phyloP scores from a whole-genome alignment of 306 rosid genomes.

The Castanea crenata region DNA sequence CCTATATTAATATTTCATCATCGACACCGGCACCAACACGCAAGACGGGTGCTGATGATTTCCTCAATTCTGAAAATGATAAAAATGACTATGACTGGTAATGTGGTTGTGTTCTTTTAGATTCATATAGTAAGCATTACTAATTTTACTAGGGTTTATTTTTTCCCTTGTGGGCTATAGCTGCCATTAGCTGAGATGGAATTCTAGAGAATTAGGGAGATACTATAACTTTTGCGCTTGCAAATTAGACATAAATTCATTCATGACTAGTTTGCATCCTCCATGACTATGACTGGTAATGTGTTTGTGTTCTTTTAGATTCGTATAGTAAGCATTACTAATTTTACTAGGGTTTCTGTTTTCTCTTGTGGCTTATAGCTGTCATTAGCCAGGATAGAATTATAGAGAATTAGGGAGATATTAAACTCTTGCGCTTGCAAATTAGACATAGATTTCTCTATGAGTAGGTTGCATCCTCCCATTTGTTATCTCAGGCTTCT shows the following conservation, averaged over 20 bases:
- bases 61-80: conserved; percentile 75
- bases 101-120: conserved; percentile 13
- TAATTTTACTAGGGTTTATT: neutral
- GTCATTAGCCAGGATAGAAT: neutral
- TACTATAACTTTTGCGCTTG: neutral
- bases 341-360: neutral
- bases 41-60: conserved; percentile 68
- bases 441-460: neutral
- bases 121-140: neutral
- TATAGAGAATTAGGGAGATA: neutral
- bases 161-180: neutral
- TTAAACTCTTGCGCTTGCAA: neutral
- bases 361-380: neutral
- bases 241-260: too few relatives aligned
- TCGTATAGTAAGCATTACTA: neutral
- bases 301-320: conserved; percentile 6
- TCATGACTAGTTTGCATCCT: too few relatives aligned
- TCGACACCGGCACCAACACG: conserved; percentile 56
- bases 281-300: conserved; percentile 80
- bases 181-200: neutral
- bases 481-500: neutral
- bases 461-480: neutral
- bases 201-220: neutral
- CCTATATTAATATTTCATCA: conserved; percentile 59
- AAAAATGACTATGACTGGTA: conserved; percentile 95